Base-by-base conservation (phyloP, 192 early-diverging fungal species). In the Geranomyces michiganensis region DNA sequence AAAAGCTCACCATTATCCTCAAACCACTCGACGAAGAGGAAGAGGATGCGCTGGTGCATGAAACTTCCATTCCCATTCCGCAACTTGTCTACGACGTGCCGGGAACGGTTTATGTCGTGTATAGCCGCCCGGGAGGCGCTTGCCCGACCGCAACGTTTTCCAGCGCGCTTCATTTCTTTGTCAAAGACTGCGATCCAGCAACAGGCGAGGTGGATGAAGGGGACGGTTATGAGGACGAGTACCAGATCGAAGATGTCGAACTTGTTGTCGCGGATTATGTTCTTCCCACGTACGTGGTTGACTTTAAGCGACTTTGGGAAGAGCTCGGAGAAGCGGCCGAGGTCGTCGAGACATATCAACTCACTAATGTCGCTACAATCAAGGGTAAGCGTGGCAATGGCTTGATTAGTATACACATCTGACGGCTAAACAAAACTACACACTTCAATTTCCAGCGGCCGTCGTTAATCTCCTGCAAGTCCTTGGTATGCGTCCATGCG, bases 191-290 rank as follows among this genome's bases (percentile, higher is more conserved):
- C 78, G 97, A 99, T 73, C 95, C 96, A 17, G 81, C 85, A 0
- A 97, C 94, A 9, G 93, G 94, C 41, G 93, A 95, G 75, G 62
- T 45, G 21, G 93, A 95, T 68, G 80, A 79, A 30, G 92, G 92
- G 67, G 91, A 96, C 53, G 96, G 96, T 24, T 97, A 92, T 61
- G 94, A 96, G 56, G 96, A 96, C 73, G 96, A 98, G 75, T 98
- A 97, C 75, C 77, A 83, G 76, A 83, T 96, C 47, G 97, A 99
- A 77, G 92, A 94, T 21, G 77, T 93, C 6, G 93, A 98, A 4
- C 69, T 97, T 27, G 77, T 86, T 17, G 88, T 88, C 10, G 92
- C 89, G 56, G 97, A 99, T 78, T 98, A 93, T 79, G 88, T 99
- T 68, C 84, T 90, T 51, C 91, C 95, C n/a, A 88, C 90, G 13